phyloP scores from a whole-genome alignment of 2,329 filamentous ascomycete species.

The Ambrosiella xylebori region DNA sequence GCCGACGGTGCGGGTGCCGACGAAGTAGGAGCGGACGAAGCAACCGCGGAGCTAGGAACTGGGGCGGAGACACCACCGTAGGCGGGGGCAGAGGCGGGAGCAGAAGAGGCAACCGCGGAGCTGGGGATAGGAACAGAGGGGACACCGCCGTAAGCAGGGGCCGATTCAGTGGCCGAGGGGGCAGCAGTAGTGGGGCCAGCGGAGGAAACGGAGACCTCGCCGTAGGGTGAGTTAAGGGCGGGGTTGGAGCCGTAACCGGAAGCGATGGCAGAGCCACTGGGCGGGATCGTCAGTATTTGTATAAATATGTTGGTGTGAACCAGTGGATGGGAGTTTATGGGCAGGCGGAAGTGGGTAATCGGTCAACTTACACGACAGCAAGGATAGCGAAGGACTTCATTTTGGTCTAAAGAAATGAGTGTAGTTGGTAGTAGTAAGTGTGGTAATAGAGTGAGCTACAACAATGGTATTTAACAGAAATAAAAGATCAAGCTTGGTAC shows the following conservation, averaged over 20 bases:
- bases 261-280: slow-evolving; percentile 8
- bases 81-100: not conserved
- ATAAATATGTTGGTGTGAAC: not conserved
- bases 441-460: not conserved
- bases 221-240: not conserved
- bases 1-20: not conserved
- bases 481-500: not conserved
- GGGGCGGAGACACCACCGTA: not conserved
- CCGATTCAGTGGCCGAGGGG: not conserved
- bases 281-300: not conserved
- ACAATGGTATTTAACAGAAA: not conserved
- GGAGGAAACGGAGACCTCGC: not conserved
- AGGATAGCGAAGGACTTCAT: slow-evolving; percentile 11
- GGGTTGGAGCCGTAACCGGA: slow-evolving; percentile 4
- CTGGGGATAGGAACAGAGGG: not conserved
- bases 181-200: not conserved
- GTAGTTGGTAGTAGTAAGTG: not conserved
- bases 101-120: not conserved
- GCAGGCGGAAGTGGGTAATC: not conserved
- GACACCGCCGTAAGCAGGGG: not conserved
- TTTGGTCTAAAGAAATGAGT: not conserved
- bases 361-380: slow-evolving; percentile 4
- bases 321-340: not conserved
- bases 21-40: not conserved
- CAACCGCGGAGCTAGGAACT: not conserved